Percentiles rank a stretch among this genome's conserved stretches.
These are phyloP conservation scores for Paecilomyces sp. DNA, from an alignment of 2,329 filamentous ascomycete genomes.

Conservation along the genomic window DNA sequence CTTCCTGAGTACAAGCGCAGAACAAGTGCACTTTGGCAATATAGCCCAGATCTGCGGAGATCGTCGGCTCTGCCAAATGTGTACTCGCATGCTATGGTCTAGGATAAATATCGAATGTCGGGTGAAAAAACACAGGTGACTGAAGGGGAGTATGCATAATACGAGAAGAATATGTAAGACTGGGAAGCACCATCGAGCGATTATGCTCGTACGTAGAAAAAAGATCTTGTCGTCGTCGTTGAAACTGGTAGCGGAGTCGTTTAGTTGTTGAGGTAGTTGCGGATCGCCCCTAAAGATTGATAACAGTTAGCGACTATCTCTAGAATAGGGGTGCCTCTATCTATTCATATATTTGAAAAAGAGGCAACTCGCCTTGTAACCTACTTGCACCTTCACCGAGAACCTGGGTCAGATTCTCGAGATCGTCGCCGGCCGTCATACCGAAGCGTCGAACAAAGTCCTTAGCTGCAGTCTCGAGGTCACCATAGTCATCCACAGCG, in stretches of 20 bases:
- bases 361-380: conserved; percentile 58
- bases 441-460: conserved; percentile 95
- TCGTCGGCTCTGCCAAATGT: neutral
- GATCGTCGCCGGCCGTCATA: conserved; percentile 88
- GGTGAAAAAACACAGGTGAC: neutral
- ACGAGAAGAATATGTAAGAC: neutral
- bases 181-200: neutral
- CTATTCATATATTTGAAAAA: neutral
- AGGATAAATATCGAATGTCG: neutral
- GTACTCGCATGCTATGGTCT: neutral
- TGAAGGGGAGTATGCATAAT: neutral
- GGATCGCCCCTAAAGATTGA: conserved; percentile 34
- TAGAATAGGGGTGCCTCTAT: neutral
- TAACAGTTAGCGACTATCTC: conserved; percentile 5
- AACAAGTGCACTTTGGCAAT: neutral
- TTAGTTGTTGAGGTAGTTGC: conserved; percentile 44
- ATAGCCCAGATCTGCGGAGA: neutral
- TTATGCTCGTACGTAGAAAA: neutral
- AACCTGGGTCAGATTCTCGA: conserved; percentile 79
- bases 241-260: conserved; percentile 10
- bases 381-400: conserved; percentile 79
- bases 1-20: neutral
- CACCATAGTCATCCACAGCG: conserved; percentile 69
- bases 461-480: conserved; percentile 87
- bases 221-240: neutral